A percentile compares a stretch with the other conserved stretches of the same genome.
Evolutionary conservation across 371 early-diverging fungal species (phyloP).

Genomic region (Saksenaea vasiformis): DNA sequence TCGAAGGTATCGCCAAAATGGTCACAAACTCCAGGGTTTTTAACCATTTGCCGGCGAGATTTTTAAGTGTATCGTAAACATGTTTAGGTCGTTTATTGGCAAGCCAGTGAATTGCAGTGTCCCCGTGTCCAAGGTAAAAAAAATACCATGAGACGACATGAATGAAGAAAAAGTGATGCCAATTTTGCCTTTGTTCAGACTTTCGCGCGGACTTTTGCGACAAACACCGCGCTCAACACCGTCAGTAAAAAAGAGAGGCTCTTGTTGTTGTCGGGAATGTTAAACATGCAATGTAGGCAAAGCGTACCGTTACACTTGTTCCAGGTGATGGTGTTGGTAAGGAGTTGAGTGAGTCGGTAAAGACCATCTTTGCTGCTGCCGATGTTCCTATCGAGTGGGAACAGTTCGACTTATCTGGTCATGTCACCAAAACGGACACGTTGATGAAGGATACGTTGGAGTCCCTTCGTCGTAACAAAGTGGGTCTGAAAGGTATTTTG

Average conservation of each 20-base stretch:
- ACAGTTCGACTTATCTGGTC: slow-evolving; percentile 92
- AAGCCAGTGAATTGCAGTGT: background rate
- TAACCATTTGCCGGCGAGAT: background rate
- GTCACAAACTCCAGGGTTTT: background rate
- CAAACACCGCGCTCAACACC: background rate
- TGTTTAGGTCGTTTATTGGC: background rate
- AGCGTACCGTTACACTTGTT: slow-evolving; percentile 91
- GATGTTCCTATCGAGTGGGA: slow-evolving; percentile 94
- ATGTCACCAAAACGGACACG: slow-evolving; percentile 69
- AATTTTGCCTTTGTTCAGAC: background rate
- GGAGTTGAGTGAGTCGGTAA: slow-evolving; percentile 89
- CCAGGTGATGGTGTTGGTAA: slow-evolving; percentile 98
- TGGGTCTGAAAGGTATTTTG: slow-evolving; percentile 95
- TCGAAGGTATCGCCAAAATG: background rate
- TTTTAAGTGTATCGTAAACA: background rate
- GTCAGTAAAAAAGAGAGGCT: background rate
- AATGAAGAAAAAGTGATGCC: background rate
- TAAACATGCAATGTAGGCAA: slow-evolving; percentile 11
- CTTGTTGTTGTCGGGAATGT: background rate
- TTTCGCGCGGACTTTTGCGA: background rate
- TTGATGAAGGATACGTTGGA: slow-evolving; percentile 86
- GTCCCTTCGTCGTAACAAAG: slow-evolving; percentile 91
- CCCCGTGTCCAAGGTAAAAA: background rate
- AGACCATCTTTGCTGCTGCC: slow-evolving; percentile 90
- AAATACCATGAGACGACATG: background rate